phyloP scores from a whole-genome alignment of 768 basidiomycete species.

The Lentinula raphanica region DNA sequence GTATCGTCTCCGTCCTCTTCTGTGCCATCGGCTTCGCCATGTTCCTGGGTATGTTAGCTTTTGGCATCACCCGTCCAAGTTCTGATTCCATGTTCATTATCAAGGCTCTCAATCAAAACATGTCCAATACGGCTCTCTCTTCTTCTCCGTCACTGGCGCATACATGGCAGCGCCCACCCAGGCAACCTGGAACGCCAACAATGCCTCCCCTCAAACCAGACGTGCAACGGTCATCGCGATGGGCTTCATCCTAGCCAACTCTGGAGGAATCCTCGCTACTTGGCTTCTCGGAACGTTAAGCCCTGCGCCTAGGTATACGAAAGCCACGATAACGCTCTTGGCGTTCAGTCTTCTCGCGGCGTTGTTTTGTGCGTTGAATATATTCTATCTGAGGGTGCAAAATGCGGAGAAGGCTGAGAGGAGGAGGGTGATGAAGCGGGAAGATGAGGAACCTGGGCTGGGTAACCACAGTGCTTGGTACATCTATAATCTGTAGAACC shows the following conservation, averaged over 20 bases:
- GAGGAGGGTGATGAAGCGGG: constrained; percentile 13
- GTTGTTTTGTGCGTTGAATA: constrained; percentile 16
- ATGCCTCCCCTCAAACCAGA: constrained; percentile 49
- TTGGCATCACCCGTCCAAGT: neutral
- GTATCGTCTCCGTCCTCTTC: constrained; percentile 24
- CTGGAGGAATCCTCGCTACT: constrained; percentile 55
- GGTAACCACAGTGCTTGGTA: constrained; percentile 28
- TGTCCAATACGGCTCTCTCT: constrained; percentile 50
- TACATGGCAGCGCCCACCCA: constrained; percentile 50
- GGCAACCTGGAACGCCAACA: constrained; percentile 59
- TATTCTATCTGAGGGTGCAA: constrained; percentile 18
- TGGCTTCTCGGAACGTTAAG: constrained; percentile 47
- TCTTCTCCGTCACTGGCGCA: constrained; percentile 47
- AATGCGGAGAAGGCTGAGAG: constrained; percentile 21
- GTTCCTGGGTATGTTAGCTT: constrained; percentile 29
- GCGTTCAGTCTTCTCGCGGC: constrained; percentile 16
- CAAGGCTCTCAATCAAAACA: constrained; percentile 31
- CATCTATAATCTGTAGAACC: constrained; percentile 22
- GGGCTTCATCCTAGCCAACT: constrained; percentile 52
- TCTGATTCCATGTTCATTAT: no score
- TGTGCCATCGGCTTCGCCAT: constrained; percentile 32
- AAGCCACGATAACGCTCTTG: constrained; percentile 2
- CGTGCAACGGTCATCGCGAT: constrained; percentile 57
- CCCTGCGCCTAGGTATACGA: constrained; percentile 21
- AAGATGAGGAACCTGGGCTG: constrained; percentile 17